Evolutionary conservation across 1,284 basidiomycete genomes (phyloP).

Genomic region (Ganoderma boninense): DNA sequence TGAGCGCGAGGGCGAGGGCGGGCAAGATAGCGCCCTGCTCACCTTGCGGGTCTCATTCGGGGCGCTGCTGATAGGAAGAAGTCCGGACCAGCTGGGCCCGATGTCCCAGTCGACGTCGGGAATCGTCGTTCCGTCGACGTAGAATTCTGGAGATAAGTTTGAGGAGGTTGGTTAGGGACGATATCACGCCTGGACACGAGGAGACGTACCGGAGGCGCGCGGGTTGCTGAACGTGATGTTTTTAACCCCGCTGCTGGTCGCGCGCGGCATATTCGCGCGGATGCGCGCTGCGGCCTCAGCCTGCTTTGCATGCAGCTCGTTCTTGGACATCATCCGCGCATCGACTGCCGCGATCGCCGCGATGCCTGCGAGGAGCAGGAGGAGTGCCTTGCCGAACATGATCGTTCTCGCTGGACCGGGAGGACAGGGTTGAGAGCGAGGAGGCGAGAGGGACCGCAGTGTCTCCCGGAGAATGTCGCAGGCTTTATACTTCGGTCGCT

Average conservation of each 20-base stretch:
- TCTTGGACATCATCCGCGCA: slow-evolving; percentile 34
- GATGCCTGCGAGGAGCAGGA: slow-evolving; percentile 21
- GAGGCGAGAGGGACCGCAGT: neutral
- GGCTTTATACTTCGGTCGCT: neutral
- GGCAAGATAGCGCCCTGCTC: slow-evolving; percentile 12
- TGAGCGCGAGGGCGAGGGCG: neutral
- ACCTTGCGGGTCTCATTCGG: slow-evolving; percentile 74
- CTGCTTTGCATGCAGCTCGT: slow-evolving; percentile 36
- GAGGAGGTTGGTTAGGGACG: neutral
- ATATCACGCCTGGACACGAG: neutral
- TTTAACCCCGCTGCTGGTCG: slow-evolving; percentile 44
- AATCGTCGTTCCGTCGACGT: slow-evolving; percentile 71
- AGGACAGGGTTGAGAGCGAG: neutral
- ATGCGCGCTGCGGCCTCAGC: slow-evolving; percentile 35
- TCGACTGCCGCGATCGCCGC: slow-evolving; percentile 16
- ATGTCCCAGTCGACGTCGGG: slow-evolving; percentile 78
- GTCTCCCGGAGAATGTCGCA: neutral
- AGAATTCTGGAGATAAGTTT: slow-evolving; percentile 59
- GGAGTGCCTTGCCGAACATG: slow-evolving; percentile 14
- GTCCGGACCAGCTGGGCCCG: slow-evolving; percentile 78
- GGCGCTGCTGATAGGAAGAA: slow-evolving; percentile 72
- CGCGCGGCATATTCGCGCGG: slow-evolving; percentile 27
- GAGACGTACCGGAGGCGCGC: slow-evolving; percentile 62
- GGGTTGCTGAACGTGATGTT: slow-evolving; percentile 80
- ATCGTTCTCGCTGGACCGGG: neutral